Base-by-base conservation (phyloP, 495 filamentous ascomycete genomes). In the Podospora fimiseda region DNA sequence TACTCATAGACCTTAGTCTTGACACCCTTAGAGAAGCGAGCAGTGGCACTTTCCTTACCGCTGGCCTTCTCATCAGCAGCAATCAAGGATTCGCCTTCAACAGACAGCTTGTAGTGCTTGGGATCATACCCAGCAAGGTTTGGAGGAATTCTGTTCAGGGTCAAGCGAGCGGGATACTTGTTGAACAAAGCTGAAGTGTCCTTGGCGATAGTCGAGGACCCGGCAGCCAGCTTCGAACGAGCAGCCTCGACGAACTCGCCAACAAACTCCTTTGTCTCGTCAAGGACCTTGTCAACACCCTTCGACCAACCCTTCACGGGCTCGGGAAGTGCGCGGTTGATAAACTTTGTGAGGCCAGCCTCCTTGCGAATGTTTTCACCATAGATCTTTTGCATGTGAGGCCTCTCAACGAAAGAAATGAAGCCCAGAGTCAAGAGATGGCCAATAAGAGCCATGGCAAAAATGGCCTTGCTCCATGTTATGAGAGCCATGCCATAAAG, bases 321-420 rank as follows among this genome's bases (percentile, higher is more conserved):
- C n/a, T 85, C 82, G 2, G 93, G 93, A n/a, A 98, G 72, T 3
- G 89, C 88, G 51, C 87, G 83, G 63, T 88, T 87, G 57, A 98
- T 76, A 63, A 87, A 96, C 69, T 88, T 91, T 37, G 90, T 89
- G 21, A 98, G 75, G 58, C 93, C 94, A 9, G 92, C 90, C 69
- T 95, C 88, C 57, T 84, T 75, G 57, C 94, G 85, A 21, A 98
- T 73, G 61, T 81, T 84, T 51, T 80, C 77, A 38, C 93, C 93
- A 61, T 98, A 98, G 20, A 96, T 78, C 72, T 96, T 97, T 70
- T 96, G 90, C 93, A 98, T 98, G 69, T 98, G 93, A 21, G 93
- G 93, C 40, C 90, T 84, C 66, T 98, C 93, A 3, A 98, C 87
- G 50, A 92, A 85, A 55, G 96, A 87, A 52, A 97, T 89, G 74